Percentiles rank a stretch among this genome's conserved stretches.
Conservation (phyloP, 1,284 basidiomycete genomes). For the Xerocomus nothofagi region DNA sequence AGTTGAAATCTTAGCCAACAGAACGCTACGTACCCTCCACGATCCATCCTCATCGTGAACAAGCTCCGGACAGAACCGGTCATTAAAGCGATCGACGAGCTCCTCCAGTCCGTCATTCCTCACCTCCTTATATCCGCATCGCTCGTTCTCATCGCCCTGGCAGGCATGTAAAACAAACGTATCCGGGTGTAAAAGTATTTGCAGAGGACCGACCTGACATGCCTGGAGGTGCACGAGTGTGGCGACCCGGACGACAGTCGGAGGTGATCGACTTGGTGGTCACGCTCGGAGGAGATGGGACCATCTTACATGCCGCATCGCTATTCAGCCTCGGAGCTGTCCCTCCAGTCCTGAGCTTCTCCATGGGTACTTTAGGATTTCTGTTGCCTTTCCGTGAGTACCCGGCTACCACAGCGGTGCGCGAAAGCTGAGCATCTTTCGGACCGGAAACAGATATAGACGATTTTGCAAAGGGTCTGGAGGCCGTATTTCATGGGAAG, state of each 20-base stretch:
- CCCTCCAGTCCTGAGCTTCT: conserved; percentile 94
- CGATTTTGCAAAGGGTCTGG: conserved; percentile 76
- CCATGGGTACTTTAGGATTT: conserved; percentile 95
- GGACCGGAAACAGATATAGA: conserved; percentile 70
- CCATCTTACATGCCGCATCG: conserved; percentile 92
- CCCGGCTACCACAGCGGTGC: neutral
- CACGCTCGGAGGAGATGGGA: conserved; percentile 94
- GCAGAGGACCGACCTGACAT: conserved; percentile 73
- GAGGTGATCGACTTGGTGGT: conserved; percentile 83
- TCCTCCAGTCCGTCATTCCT: conserved; percentile 55
- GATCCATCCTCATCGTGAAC: conserved; percentile 69
- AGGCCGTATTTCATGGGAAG: conserved; percentile 71
- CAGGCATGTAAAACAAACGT: conserved; percentile 64
- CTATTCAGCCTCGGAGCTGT: conserved; percentile 88
- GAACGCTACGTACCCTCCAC: conserved; percentile 26
- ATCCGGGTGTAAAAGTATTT: conserved; percentile 74
- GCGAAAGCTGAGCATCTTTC: conserved; percentile 7
- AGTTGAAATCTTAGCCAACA: conserved; percentile 32
- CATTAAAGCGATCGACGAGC: conserved; percentile 68
- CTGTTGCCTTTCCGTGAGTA: conserved; percentile 89
- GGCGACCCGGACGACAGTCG: conserved; percentile 52
- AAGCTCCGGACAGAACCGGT: conserved; percentile 74
- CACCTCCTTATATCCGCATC: neutral
- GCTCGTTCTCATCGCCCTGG: conserved; percentile 1
- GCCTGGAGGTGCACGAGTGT: conserved; percentile 61